Conservation (phyloP, 2,329 filamentous ascomycete species). For the Fusarium pininemorale region DNA sequence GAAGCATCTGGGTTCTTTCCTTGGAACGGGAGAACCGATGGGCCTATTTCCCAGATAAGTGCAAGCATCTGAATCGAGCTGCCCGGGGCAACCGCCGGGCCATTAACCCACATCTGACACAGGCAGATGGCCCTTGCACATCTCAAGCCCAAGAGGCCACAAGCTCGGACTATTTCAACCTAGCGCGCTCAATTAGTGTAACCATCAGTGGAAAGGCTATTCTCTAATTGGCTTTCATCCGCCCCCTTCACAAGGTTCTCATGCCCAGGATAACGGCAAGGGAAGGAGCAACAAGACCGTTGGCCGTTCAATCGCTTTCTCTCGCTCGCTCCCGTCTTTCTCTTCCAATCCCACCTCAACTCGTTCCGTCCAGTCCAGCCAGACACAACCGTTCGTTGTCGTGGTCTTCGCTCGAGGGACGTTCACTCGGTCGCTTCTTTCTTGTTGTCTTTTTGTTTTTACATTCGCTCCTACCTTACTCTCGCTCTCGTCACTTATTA, state of each 20-base stretch:
- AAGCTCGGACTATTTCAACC: constrained; percentile 19
- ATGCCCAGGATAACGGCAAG: constrained; percentile 34
- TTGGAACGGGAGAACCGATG: constrained; percentile 4
- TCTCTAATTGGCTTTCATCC: constrained; percentile 20
- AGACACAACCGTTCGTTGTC: constrained; percentile 26
- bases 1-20: constrained; percentile 13
- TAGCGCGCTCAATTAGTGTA: constrained; percentile 24
- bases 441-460: constrained; percentile 11
- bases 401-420: constrained; percentile 24
- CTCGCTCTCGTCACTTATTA: constrained; percentile 22
- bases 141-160: constrained; percentile 20
- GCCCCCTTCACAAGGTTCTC: constrained; percentile 26
- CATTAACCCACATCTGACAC: constrained; percentile 11
- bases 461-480: constrained; percentile 20
- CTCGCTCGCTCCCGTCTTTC: constrained; percentile 5
- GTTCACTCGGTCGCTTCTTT: constrained; percentile 18
- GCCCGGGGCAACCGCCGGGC: constrained; percentile 33
- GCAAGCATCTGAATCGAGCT: constrained; percentile 25
- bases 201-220: constrained; percentile 2
- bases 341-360: constrained; percentile 10
- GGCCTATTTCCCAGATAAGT: constrained; percentile 8
- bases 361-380: constrained; percentile 2
- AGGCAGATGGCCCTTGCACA: constrained; percentile 11
- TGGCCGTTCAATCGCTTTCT: constrained; percentile 30
- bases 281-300: constrained; percentile 32